These are phyloP conservation scores for Ophiocordyceps sinensis DNA, from an alignment of 2,329 filamentous ascomycete species.

Conservation along the genomic window DNA sequence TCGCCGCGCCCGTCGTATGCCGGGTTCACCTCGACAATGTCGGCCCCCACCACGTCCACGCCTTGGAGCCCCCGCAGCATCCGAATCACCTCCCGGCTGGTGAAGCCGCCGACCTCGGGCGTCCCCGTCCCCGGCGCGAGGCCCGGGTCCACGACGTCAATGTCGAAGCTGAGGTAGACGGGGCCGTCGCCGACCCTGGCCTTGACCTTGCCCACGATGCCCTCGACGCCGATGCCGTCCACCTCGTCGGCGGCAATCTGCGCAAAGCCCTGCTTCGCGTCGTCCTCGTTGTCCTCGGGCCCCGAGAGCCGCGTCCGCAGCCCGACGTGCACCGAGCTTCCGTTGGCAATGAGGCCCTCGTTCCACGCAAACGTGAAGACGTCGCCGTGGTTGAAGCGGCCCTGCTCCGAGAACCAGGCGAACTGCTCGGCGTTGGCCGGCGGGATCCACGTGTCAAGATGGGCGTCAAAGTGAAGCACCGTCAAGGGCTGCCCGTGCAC, in stretches of 20 bases:
- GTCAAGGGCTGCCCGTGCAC: too few relatives aligned
- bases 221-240: slow-evolving; percentile 57
- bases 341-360: too few relatives aligned
- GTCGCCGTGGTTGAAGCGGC: too few relatives aligned
- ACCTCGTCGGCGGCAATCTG: slow-evolving; percentile 37
- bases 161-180: slow-evolving; percentile 63
- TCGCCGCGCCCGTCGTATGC: slow-evolving; percentile 68
- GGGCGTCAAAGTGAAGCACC: too few relatives aligned
- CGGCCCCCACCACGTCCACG: slow-evolving; percentile 68
- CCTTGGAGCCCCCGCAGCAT: slow-evolving; percentile 64
- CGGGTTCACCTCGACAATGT: slow-evolving; percentile 74
- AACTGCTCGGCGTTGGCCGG: too few relatives aligned
- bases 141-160: slow-evolving; percentile 62
- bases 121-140: slow-evolving; percentile 46
- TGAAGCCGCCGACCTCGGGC: slow-evolving; percentile 77
- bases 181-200: slow-evolving; percentile 54
- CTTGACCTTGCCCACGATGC: slow-evolving; percentile 53
- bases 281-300: slow-evolving; percentile 8
- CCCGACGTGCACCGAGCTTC: too few relatives aligned
- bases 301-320: too few relatives aligned
- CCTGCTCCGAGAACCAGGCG: too few relatives aligned
- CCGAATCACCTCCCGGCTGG: slow-evolving; percentile 64
- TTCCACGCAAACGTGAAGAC: too few relatives aligned
- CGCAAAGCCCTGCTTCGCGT: slow-evolving; percentile 9
- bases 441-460: too few relatives aligned